Conservation (phyloP, 345 rosid species). For the Boechera stricta region DNA sequence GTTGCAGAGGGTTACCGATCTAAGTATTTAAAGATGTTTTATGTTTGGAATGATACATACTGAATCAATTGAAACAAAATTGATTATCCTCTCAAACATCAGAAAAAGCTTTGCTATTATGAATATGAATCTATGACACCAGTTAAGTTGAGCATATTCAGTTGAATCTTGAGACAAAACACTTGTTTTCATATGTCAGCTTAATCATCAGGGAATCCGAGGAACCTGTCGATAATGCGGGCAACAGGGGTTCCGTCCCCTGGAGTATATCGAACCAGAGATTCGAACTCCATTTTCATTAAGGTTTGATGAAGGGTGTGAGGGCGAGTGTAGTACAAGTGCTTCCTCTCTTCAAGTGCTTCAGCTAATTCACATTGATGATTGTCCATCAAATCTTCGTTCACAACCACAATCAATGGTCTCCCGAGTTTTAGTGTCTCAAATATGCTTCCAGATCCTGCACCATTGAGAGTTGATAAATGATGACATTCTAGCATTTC, state of each 20-base stretch:
- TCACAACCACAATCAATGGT: constrained; percentile 89
- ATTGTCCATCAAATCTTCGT: constrained; percentile 96
- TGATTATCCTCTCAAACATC: neutral
- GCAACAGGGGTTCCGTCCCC: constrained; percentile 79
- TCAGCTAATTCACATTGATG: constrained; percentile 94
- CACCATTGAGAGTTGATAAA: neutral
- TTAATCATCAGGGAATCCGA: constrained; percentile 86
- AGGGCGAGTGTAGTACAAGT: constrained; percentile 75
- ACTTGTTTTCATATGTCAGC: constrained; percentile 1
- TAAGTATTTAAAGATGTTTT: too few relatives aligned
- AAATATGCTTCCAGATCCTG: constrained; percentile 96
- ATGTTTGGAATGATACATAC: neutral
- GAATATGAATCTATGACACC: neutral
- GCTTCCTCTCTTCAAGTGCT: constrained; percentile 83
- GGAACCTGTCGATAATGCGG: constrained; percentile 63
- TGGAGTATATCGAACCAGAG: constrained; percentile 65
- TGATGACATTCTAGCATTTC: neutral
- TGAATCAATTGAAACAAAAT: neutral
- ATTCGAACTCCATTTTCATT: constrained; percentile 60
- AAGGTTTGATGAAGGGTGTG: constrained; percentile 60
- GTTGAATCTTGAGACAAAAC: neutral
- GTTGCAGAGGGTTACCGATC: too few relatives aligned
- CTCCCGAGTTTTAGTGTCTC: constrained; percentile 78
- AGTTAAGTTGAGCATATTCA: neutral
- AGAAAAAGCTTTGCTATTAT: neutral